phyloP scores from a whole-genome alignment of 305 asterid species.

The Salvia sclarea region DNA sequence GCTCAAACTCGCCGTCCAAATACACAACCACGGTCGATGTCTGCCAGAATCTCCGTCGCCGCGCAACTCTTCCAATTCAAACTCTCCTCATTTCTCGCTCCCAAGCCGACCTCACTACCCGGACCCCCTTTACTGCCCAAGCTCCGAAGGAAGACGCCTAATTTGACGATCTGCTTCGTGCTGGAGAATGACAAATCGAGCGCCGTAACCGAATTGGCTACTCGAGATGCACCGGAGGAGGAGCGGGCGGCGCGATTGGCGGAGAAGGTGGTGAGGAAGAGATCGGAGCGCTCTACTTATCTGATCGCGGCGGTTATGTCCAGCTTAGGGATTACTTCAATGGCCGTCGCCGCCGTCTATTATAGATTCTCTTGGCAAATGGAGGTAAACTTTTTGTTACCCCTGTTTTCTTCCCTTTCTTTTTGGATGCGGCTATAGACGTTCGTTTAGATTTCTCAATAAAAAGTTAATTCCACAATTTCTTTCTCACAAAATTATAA shows the following conservation, averaged over 20 bases:
- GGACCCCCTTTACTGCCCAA: constrained; percentile 26
- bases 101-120: constrained; percentile 34
- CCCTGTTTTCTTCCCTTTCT: background rate
- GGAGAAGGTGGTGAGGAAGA: constrained; percentile 69
- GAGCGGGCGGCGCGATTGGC: constrained; percentile 42
- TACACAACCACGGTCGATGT: constrained; percentile 52
- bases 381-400: constrained; percentile 53
- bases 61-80: constrained; percentile 31
- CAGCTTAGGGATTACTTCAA: constrained; percentile 70
- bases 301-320: constrained; percentile 91
- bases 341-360: constrained; percentile 75
- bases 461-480: too few relatives aligned
- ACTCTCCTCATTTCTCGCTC: constrained; percentile 39
- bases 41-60: constrained; percentile 49
- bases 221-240: constrained; percentile 23
- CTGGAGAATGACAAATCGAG: constrained; percentile 48
- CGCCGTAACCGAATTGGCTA: background rate
- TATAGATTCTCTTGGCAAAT: constrained; percentile 82
- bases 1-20: background rate
- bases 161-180: constrained; percentile 51
- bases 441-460: too few relatives aligned
- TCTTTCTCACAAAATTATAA: too few relatives aligned
- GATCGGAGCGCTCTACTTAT: constrained; percentile 81
- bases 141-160: constrained; percentile 36
- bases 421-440: too few relatives aligned